Evolutionary conservation across 2,329 filamentous ascomycete species (phyloP), one percentile per base, ranked within the genome.

Genomic region (Exophiala viscosa): DNA sequence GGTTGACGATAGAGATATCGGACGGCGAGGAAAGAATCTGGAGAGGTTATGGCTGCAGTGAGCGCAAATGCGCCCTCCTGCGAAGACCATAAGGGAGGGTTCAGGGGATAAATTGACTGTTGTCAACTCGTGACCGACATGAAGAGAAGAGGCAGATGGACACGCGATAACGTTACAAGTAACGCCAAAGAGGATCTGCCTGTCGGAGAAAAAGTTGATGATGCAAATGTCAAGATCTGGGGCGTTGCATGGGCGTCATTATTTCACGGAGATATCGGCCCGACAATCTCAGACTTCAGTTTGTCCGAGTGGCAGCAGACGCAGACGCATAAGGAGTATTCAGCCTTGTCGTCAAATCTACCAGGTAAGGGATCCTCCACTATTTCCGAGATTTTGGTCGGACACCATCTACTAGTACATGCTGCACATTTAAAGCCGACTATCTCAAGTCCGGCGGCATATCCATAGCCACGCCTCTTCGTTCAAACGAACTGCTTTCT

Each of bases 61-160:
- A 43, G 51, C 54, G 58, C 59, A 61, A 23, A 60, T 56, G 48
- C 58, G 56, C 52, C 59, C 44, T 46, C 34, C 45, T 48, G 50
- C 49, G 28, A 48, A 45, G 34, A 51, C 45, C 58, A 60, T 60
- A 28, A 23, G 17, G 39, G 40, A 28, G 40, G 11, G 20, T 18
- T 42, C 11, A 23, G 8, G 18, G 13, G n/a, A 28, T 18, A n/a
- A 31, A 23, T 33, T 36, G 34, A 10, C 11, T 13, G 18, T 42
- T 5, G 3, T 28, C 5, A 7, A 28, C 23, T 28, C 23, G 23
- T 28, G 23, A 28, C 23, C 23, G 23, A 28, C 45, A 34, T 44
- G 45, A 10, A 33, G 32, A 39, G 38, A 36, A 13, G 33, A 28
- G 15, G 39, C 33, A 9, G 41, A 48, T 20, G 35, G 39, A 31